phyloP scores from a whole-genome alignment of 140 eudicot species.

The Erigeron philadelphicus region DNA sequence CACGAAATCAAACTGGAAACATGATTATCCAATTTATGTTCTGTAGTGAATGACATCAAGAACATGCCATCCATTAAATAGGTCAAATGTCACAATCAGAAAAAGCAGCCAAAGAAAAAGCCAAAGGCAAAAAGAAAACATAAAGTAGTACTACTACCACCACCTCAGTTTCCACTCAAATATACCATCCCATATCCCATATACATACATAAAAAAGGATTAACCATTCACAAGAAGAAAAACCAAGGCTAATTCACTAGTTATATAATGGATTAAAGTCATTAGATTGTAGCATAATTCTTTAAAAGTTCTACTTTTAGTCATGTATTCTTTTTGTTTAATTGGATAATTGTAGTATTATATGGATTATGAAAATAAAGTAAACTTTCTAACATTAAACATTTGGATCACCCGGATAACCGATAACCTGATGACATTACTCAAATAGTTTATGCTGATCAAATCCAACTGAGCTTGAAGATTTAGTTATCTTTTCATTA shows the following conservation, averaged over 20 bases:
- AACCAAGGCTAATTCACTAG: background rate
- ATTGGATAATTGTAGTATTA: too few relatives aligned
- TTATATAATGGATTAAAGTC: too few relatives aligned
- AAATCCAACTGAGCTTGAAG: background rate
- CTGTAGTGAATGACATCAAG: slow-evolving; percentile 47
- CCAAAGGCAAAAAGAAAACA: slow-evolving; percentile 31
- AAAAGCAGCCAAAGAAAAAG: slow-evolving; percentile 43
- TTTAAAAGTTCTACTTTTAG: too few relatives aligned
- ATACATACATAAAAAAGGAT: slow-evolving; percentile 2
- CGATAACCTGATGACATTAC: too few relatives aligned
- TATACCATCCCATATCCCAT: slow-evolving; percentile 15
- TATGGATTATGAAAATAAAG: too few relatives aligned
- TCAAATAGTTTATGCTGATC: background rate
- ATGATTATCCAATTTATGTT: slow-evolving; percentile 29
- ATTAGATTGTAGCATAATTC: too few relatives aligned
- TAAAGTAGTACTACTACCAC: slow-evolving; percentile 43
- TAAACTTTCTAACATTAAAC: too few relatives aligned
- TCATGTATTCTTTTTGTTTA: too few relatives aligned
- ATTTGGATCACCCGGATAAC: too few relatives aligned
- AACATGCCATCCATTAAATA: slow-evolving; percentile 49
- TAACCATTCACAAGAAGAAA: background rate
- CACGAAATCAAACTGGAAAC: slow-evolving; percentile 29
- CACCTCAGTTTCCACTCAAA: slow-evolving; percentile 44
- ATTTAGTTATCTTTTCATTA: background rate
- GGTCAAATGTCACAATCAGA: slow-evolving; percentile 61